Conservation (phyloP, 345 rosid species). For the Bretschneidera sinensis region DNA sequence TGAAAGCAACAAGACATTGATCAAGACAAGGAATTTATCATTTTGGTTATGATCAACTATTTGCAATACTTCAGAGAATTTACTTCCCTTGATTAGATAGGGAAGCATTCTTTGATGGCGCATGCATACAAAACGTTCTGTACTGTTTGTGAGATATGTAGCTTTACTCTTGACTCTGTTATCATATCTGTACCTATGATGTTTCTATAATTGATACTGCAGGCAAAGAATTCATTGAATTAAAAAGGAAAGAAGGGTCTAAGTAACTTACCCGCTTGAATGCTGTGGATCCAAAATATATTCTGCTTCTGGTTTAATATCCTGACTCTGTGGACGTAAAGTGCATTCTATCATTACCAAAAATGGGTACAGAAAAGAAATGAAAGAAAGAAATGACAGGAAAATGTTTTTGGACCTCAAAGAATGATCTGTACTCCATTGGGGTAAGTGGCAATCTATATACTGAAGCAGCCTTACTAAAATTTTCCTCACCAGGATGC, state of each 20-base stretch:
- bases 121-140: background rate
- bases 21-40: too few relatives aligned
- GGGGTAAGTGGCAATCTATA: slow-evolving; percentile 73
- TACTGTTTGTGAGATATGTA: background rate
- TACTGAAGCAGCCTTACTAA: slow-evolving; percentile 35
- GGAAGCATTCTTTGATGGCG: too few relatives aligned
- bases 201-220: background rate
- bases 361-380: background rate
- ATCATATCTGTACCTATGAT: background rate
- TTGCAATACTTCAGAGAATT: too few relatives aligned
- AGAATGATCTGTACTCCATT: slow-evolving; percentile 62
- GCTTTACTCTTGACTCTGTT: background rate
- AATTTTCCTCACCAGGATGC: slow-evolving; percentile 23
- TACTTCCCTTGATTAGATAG: background rate
- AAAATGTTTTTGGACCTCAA: slow-evolving; percentile 50
- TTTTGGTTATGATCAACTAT: too few relatives aligned
- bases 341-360: background rate
- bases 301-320: slow-evolving; percentile 79
- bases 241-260: background rate
- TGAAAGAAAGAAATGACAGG: background rate
- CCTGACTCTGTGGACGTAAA: slow-evolving; percentile 51
- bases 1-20: background rate
- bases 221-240: slow-evolving; percentile 1
- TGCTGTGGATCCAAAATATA: slow-evolving; percentile 37
- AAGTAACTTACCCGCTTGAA: slow-evolving; percentile 50